phyloP scores from a whole-genome alignment of 352 stramenopile species.

The Phytophthora cactorum region DNA sequence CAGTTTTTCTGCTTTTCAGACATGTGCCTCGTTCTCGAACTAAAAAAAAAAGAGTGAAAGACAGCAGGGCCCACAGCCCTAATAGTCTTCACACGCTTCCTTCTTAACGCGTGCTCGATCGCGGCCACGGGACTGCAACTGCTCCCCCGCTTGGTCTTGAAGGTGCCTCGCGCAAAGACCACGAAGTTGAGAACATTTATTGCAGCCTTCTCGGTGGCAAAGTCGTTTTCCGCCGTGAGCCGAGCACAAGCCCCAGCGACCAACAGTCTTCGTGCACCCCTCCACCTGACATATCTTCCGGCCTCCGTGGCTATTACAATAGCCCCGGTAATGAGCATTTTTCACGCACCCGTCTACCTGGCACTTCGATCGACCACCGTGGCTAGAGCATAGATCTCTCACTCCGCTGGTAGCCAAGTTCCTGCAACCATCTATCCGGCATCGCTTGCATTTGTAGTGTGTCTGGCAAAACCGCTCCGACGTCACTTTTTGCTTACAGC shows the following conservation, averaged over 20 bases:
- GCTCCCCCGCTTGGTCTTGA: neutral
- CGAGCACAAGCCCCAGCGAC: neutral
- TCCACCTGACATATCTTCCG: neutral
- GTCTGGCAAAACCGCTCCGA: conserved; percentile 15
- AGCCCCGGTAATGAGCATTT: neutral
- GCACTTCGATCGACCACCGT: conserved; percentile 4
- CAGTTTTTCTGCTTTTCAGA: conserved; percentile 15
- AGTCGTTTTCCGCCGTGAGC: conserved; percentile 5
- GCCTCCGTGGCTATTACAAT: neutral
- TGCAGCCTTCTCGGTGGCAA: conserved; percentile 11
- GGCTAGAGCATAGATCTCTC: neutral
- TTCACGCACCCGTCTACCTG: conserved; percentile 1
- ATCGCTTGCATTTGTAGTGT: conserved; percentile 10
- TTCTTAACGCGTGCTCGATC: neutral
- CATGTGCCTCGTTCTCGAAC: neutral
- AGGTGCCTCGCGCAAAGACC: conserved; percentile 2
- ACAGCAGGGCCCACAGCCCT: neutral
- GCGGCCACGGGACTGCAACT: neutral
- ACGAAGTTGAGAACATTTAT: conserved; percentile 3
- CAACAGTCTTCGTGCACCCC: neutral
- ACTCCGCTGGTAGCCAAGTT: conserved; percentile 1
- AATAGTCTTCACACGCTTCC: neutral
- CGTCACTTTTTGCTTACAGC: neutral
- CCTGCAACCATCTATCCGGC: conserved; percentile 1
- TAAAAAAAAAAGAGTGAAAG: neutral